Base-by-base conservation (phyloP, 176 grass and related monocot species). In the Sorghum bicolor region DNA sequence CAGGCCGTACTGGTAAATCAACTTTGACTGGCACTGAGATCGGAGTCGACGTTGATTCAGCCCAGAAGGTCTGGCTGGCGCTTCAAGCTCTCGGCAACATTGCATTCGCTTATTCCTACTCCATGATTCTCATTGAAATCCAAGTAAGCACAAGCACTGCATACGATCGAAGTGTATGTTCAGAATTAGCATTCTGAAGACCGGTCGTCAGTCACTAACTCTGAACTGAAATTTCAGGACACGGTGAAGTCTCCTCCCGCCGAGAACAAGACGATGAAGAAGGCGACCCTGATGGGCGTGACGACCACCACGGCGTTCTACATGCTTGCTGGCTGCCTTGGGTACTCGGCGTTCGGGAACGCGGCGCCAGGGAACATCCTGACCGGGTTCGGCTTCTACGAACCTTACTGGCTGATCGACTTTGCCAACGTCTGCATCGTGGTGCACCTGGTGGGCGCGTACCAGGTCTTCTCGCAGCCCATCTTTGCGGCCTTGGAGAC, bases 81-180 rank as follows among this genome's bases (percentile, higher is more conserved):
- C 84, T 94, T 43, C 96, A 96, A 71, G 93, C 96, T 53, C 89
- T 96, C 22, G 96, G 96, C 33, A 78, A 99, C 80, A 90, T 99
- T 16, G 96, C 96, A 0, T 99, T 99, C 50, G 93, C 96, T 5
- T 99, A 99, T 58, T 96, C 93, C 1, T 99, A 88, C 83, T 96
- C 96, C 32, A 85, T 99, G 91, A 90, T 99, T 78, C 87, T 99
- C 5, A 94, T 96, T 16, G 96, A 99, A 82, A 99, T 99, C 70
- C 93, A 99, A 84, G 95, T 91, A 88, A 68, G 64, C 9, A 65
- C 1, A 57, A 26, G 32, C 14, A 64, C 2, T 34, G 1, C 5
- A 38, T 29, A 8, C 58, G 24, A n/a, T n/a, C n/a, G n/a, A 47
- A 0, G 52, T 10, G 53, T 29, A 24, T 12, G 22, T 26, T 80